Evolutionary conservation across 2,329 filamentous ascomycete species (phyloP), one percentile per base, ranked within the genome.

Genomic region (Aureobasidium uvarum): DNA sequence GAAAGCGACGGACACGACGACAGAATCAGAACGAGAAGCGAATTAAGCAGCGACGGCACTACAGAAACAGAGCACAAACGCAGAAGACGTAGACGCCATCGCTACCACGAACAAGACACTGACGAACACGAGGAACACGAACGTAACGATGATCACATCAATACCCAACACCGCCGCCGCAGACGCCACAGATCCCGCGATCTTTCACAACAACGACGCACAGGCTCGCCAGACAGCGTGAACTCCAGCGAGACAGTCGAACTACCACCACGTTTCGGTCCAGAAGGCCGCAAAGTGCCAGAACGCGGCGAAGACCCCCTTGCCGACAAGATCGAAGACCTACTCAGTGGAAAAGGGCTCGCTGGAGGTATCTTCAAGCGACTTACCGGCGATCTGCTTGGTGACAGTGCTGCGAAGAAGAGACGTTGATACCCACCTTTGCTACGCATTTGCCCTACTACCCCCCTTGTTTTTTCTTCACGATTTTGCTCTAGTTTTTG

Each of bases 211-310:
- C 63, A 46, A 6, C 43, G 54, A 13, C 54, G 63, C 18, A 33
- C 63, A 41, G 62, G 52, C 39, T 67, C 67, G 14, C 41, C 66
- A 50, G 67, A 55, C 45, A 67, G 65, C n/a, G 54, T 63, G 5
- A 43, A 50, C 23, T 68, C 66, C 25, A 73, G 75, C 31, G 69
- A 70, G 20, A 76, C 74, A 20, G 70, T 76, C 41, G 75, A 77
- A 20, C 67, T 77, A 11, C 75, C 75, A 14, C 67, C 72, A n/a
- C 68, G 75, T 0, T 77, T 77, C 58, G 75, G 77, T 50, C 70
- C 74, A 68, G 63, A 73, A 23, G 75, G 75, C 31, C 73, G 74
- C 46, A 69, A 69, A 16, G 73, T 73, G 55, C 64, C 66, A n/a
- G 66, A 70, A 28, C 39, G 65, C 6, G 73, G 72, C 18, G 72